phyloP scores from a whole-genome alignment of 768 basidiomycete genomes.

The Pisolithus albus region DNA sequence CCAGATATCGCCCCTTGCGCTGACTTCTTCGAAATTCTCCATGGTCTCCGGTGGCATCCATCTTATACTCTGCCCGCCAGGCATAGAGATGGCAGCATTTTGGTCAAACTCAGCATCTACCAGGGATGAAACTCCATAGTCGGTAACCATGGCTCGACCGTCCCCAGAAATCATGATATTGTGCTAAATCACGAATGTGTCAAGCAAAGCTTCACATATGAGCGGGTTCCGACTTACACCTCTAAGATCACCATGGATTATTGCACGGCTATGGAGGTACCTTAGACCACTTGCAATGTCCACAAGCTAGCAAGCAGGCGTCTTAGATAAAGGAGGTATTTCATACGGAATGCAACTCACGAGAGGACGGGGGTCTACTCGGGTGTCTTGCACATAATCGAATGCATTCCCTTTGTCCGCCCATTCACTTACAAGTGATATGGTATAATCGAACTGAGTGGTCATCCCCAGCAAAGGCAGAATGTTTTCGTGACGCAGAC shows the following conservation, averaged over 20 bases:
- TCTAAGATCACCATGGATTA: slow-evolving; percentile 1
- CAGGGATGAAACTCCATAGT: neutral
- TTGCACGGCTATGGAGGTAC: neutral
- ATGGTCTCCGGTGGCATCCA: neutral
- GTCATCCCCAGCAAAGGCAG: neutral
- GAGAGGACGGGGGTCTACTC: neutral
- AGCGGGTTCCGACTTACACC: neutral
- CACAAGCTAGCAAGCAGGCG: neutral
- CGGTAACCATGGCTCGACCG: neutral
- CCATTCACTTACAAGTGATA: neutral
- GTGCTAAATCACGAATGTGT: neutral
- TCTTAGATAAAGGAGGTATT: neutral
- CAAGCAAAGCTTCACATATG: too few species aligned
- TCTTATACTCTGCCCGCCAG: neutral
- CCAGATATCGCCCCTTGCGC: neutral
- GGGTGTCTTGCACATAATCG: neutral
- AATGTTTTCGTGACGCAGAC: neutral
- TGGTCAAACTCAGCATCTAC: neutral
- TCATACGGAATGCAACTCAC: neutral
- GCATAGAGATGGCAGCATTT: neutral
- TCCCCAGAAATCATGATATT: neutral
- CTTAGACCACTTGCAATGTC: neutral
- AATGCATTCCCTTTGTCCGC: neutral
- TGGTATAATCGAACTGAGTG: neutral
- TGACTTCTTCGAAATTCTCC: neutral